Conservation (phyloP, 2,329 filamentous ascomycete genomes). For the Emergomyces pasteurianus region DNA sequence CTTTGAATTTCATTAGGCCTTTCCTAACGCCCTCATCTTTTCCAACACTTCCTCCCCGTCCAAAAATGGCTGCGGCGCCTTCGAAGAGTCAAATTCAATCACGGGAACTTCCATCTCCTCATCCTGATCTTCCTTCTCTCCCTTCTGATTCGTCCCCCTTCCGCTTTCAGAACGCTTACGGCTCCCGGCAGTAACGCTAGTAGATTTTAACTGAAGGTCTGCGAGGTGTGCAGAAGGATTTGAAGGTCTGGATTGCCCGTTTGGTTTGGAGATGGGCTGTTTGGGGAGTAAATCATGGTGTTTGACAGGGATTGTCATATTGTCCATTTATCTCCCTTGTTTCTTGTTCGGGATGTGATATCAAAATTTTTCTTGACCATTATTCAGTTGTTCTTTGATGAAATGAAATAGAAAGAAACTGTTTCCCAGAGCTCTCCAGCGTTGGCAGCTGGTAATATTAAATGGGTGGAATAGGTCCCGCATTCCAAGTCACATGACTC, state of each 20-base stretch:
- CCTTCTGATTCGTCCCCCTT: not conserved
- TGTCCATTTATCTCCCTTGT: not conserved
- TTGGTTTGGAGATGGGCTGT: slow-evolving; percentile 7
- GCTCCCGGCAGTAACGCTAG: not conserved
- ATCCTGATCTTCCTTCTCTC: not conserved
- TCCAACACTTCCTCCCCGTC: slow-evolving; percentile 8
- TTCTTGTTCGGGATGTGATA: not conserved
- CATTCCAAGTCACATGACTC: not conserved
- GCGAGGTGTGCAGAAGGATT: slow-evolving; percentile 6
- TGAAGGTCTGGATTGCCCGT: not conserved
- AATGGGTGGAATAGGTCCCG: too few relatives aligned
- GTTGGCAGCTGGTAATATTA: too few relatives aligned
- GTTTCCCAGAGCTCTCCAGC: too few relatives aligned
- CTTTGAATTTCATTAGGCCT: not conserved
- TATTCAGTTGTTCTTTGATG: too few relatives aligned
- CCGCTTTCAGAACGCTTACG: not conserved
- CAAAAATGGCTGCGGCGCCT: slow-evolving; percentile 10
- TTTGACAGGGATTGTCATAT: not conserved
- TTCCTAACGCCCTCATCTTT: slow-evolving; percentile 1
- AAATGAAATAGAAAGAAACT: too few relatives aligned
- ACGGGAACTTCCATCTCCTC: not conserved
- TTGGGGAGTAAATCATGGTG: slow-evolving; percentile 2
- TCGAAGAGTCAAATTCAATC: slow-evolving; percentile 10
- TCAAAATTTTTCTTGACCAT: not conserved
- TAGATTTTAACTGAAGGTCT: slow-evolving; percentile 7